Evolutionary conservation across 1,284 basidiomycete species (phyloP).

Genomic region (Rhodotorula glutinis): DNA sequence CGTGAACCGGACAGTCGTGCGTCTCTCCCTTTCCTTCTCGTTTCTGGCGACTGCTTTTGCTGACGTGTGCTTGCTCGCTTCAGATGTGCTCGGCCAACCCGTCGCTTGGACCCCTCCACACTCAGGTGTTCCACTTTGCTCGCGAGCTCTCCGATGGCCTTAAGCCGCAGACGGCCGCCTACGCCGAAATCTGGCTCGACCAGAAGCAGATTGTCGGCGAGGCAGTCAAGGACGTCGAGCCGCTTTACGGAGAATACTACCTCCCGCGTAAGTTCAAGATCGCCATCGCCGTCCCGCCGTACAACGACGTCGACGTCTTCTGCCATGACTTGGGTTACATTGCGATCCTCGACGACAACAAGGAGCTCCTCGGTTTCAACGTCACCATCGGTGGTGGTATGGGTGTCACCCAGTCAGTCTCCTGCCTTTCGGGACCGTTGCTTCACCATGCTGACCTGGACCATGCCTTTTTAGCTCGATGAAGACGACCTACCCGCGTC

Average conservation of each 20-base stretch:
- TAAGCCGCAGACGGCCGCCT: conserved; percentile 85
- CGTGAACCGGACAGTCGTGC: conserved; percentile 72
- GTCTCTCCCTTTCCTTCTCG: conserved; percentile 24
- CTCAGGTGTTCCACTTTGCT: conserved; percentile 80
- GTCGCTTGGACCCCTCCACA: conserved; percentile 76
- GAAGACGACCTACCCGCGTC: conserved; percentile 97
- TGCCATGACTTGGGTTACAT: conserved; percentile 73
- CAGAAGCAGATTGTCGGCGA: conserved; percentile 90
- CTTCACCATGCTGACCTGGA: background rate
- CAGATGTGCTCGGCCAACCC: conserved; percentile 85
- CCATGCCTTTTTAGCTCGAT: conserved; percentile 58
- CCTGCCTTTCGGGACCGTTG: no score
- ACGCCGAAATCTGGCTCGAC: conserved; percentile 99
- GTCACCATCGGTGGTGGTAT: conserved; percentile 74
- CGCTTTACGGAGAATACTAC: conserved; percentile 95
- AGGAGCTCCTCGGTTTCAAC: conserved; percentile 51
- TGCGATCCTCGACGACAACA: conserved; percentile 61
- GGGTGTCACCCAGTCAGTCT: conserved; percentile 80
- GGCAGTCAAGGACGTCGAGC: conserved; percentile 88
- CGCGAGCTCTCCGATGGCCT: conserved; percentile 81
- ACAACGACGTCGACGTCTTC: conserved; percentile 94
- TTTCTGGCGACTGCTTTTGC: conserved; percentile 4
- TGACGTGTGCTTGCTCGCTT: conserved; percentile 46
- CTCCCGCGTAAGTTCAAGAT: conserved; percentile 85
- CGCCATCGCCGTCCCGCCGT: conserved; percentile 91